phyloP scores from a whole-genome alignment of 2,329 filamentous ascomycete species.

The Furcasterigmium furcatum region DNA sequence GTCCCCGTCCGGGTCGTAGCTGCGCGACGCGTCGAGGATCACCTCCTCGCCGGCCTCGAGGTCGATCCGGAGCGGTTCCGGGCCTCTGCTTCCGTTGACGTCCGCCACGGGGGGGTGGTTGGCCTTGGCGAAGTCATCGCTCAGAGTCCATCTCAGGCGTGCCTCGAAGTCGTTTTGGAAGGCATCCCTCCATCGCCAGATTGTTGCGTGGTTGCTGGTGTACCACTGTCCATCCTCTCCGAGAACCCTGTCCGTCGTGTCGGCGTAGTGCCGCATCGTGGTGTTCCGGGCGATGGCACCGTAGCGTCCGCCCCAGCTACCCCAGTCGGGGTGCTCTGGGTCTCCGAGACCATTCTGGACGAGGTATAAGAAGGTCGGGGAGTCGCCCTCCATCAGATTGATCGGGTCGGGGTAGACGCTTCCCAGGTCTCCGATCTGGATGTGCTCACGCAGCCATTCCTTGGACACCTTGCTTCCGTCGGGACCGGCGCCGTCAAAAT shows the following conservation, averaged over 20 bases:
- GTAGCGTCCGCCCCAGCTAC: constrained; percentile 47
- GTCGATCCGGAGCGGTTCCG: constrained; percentile 28
- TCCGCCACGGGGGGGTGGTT: constrained; percentile 44
- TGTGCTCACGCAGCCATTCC: constrained; percentile 48
- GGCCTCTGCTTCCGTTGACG: constrained; percentile 34
- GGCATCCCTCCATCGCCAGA: constrained; percentile 36
- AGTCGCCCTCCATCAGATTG: constrained; percentile 50
- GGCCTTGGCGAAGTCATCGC: constrained; percentile 18
- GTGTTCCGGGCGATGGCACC: neutral
- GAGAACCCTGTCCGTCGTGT: constrained; percentile 19
- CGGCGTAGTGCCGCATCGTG: constrained; percentile 17
- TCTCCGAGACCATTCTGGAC: too few relatives aligned
- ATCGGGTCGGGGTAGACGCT: constrained; percentile 38
- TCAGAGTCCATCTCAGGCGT: constrained; percentile 32
- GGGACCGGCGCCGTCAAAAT: neutral
- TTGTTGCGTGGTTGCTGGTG: constrained; percentile 24
- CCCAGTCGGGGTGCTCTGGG: constrained; percentile 41
- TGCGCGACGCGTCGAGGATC: constrained; percentile 39
- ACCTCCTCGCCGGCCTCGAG: constrained; percentile 29
- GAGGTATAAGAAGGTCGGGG: constrained; percentile 37
- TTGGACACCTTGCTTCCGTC: constrained; percentile 36
- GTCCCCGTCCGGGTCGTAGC: constrained; percentile 41
- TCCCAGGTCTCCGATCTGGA: constrained; percentile 44
- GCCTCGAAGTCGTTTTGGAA: constrained; percentile 38
- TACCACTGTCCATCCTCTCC: constrained; percentile 18